Percentiles rank a stretch among this genome's conserved stretches.
These are phyloP conservation scores for Exobasidium rhododendri DNA, from an alignment of 1,284 basidiomycete species.

Conservation along the genomic window DNA sequence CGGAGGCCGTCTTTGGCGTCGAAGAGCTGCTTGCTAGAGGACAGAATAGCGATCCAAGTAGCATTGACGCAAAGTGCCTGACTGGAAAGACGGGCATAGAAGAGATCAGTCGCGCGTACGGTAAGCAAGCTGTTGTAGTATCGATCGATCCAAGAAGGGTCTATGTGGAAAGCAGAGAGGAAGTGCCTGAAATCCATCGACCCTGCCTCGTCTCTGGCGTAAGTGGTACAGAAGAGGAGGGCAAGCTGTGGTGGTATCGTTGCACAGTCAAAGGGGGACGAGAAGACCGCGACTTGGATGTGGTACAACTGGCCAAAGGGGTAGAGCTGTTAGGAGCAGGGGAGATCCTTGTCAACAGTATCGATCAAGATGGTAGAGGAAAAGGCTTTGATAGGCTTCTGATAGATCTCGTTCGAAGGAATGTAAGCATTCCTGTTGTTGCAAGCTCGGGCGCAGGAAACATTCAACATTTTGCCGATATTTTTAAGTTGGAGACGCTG, in stretches of 20 bases:
- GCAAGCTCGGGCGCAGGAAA: slow-evolving; percentile 82
- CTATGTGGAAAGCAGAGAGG: slow-evolving; percentile 67
- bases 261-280: slow-evolving; percentile 94
- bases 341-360: slow-evolving; percentile 91
- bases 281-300: slow-evolving; percentile 82
- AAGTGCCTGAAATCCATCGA: slow-evolving; percentile 57
- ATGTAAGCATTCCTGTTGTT: slow-evolving; percentile 85
- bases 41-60: slow-evolving; percentile 55
- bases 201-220: slow-evolving; percentile 36
- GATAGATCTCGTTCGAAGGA: slow-evolving; percentile 66
- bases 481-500: slow-evolving; percentile 63
- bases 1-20: slow-evolving; percentile 89
- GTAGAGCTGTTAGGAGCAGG: slow-evolving; percentile 88
- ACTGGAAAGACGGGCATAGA: slow-evolving; percentile 73
- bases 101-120: slow-evolving; percentile 84
- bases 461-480: slow-evolving; percentile 76
- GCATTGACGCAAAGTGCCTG: slow-evolving; percentile 34
- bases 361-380: slow-evolving; percentile 92
- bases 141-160: slow-evolving; percentile 90
- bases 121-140: slow-evolving; percentile 95
- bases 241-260: slow-evolving; percentile 92
- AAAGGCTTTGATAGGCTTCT: slow-evolving; percentile 88
- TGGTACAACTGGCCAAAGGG: slow-evolving; percentile 82
- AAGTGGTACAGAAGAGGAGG: slow-evolving; percentile 60
- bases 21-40: slow-evolving; percentile 64